Conservation (phyloP, 1,284 basidiomycete species). For the Volvariella volvacea region DNA sequence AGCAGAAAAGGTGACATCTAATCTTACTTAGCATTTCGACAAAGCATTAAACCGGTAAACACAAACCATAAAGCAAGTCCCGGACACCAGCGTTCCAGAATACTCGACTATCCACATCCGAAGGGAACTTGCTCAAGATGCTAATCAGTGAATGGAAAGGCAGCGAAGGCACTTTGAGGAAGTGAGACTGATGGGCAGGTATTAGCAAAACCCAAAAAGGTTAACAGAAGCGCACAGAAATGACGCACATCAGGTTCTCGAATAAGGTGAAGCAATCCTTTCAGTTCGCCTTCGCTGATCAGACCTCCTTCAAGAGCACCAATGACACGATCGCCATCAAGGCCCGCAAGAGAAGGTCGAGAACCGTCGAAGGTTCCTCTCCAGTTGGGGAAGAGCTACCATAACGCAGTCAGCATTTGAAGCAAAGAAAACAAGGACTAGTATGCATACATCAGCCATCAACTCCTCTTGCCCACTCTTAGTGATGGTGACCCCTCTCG, state of each 20-base stretch:
- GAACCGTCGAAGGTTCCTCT: conserved; percentile 66
- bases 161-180: conserved; percentile 73
- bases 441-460: conserved; percentile 60
- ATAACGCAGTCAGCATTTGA: conserved; percentile 7
- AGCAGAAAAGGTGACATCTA: conserved; percentile 33
- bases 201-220: conserved; percentile 8
- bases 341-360: conserved; percentile 55
- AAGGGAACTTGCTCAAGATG: conserved; percentile 67
- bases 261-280: conserved; percentile 58
- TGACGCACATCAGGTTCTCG: conserved; percentile 63
- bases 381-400: conserved; percentile 72
- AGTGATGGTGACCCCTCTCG: conserved; percentile 75
- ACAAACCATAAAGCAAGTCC: conserved; percentile 61
- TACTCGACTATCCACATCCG: conserved; percentile 62
- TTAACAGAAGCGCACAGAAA: conserved; percentile 5
- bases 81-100: conserved; percentile 58
- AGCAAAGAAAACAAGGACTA: not conserved
- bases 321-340: conserved; percentile 49
- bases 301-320: conserved; percentile 53
- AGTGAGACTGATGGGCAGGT: conserved; percentile 53
- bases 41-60: conserved; percentile 6
- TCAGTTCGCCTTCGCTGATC: conserved; percentile 58
- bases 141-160: conserved; percentile 72
- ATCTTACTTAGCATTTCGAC: not conserved
- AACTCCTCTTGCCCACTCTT: conserved; percentile 70